These are phyloP conservation scores for Endothia cerciana DNA, from an alignment of 2,329 filamentous ascomycete genomes.

Conservation along the genomic window DNA sequence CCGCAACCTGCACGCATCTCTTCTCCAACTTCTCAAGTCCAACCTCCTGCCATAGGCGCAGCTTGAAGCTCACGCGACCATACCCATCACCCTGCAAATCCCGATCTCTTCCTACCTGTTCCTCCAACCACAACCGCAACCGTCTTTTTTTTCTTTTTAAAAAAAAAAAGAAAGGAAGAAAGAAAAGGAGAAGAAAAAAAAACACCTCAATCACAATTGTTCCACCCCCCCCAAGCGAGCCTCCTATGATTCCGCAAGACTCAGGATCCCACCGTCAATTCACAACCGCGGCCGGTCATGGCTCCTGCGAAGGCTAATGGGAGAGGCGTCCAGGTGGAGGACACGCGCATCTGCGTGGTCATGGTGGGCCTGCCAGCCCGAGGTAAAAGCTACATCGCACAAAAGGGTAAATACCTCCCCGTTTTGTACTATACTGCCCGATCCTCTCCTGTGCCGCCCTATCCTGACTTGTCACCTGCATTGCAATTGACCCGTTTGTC, in stretches of 20 bases:
- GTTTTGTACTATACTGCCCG: conserved; percentile 3
- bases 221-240: conserved; percentile 8
- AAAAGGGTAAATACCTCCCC: conserved; percentile 72
- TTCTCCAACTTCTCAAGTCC: conserved; percentile 13
- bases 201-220: conserved; percentile 12
- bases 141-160: background rate
- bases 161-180: no score
- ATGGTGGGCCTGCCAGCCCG: conserved; percentile 97
- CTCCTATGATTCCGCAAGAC: conserved; percentile 22
- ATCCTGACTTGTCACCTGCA: background rate
- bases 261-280: conserved; percentile 5
- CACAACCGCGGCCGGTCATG: conserved; percentile 41
- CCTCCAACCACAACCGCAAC: background rate
- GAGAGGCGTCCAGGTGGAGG: conserved; percentile 83
- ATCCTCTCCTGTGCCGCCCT: background rate
- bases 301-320: conserved; percentile 60
- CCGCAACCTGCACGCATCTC: conserved; percentile 7
- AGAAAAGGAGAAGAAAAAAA: no score
- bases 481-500: conserved; percentile 19
- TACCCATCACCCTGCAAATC: conserved; percentile 21
- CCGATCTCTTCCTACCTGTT: conserved; percentile 12
- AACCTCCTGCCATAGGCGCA: background rate
- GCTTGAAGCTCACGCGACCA: conserved; percentile 24
- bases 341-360: conserved; percentile 95
- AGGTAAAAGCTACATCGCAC: conserved; percentile 96